Conservation (phyloP, 139 green algal genomes). For the Picochlorum sp. region DNA sequence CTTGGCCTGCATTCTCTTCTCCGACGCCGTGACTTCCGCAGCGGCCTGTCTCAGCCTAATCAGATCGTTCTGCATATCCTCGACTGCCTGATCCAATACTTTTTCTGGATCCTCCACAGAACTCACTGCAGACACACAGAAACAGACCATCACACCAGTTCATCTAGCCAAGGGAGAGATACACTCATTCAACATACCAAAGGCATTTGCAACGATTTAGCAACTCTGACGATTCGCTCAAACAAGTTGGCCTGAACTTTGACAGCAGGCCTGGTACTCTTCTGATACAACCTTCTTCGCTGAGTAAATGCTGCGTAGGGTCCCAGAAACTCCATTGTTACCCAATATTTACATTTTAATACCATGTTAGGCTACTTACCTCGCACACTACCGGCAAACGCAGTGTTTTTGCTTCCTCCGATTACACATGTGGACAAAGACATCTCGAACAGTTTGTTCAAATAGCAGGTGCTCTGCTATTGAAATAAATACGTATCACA, state of each 20-base stretch:
- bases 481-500: background rate
- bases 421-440: background rate
- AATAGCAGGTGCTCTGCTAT: background rate
- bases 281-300: background rate
- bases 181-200: conserved; percentile 41
- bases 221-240: conserved; percentile 61
- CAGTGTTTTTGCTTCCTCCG: background rate
- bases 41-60: conserved; percentile 96
- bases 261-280: conserved; percentile 18
- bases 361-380: background rate
- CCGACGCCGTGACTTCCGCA: conserved; percentile 91
- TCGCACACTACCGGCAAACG: background rate
- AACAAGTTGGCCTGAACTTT: conserved; percentile 85
- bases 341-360: background rate
- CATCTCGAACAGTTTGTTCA: background rate
- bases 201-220: conserved; percentile 80
- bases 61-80: conserved; percentile 96
- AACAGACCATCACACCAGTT: background rate
- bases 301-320: background rate
- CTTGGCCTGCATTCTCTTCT: conserved; percentile 96
- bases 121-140: conserved; percentile 44
- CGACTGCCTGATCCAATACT: conserved; percentile 92
- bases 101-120: conserved; percentile 94
- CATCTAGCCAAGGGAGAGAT: background rate
- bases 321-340: background rate